Evolutionary conservation across 352 stramenopile genomes (phyloP).

Genomic region (Thalassiosira exigua): DNA sequence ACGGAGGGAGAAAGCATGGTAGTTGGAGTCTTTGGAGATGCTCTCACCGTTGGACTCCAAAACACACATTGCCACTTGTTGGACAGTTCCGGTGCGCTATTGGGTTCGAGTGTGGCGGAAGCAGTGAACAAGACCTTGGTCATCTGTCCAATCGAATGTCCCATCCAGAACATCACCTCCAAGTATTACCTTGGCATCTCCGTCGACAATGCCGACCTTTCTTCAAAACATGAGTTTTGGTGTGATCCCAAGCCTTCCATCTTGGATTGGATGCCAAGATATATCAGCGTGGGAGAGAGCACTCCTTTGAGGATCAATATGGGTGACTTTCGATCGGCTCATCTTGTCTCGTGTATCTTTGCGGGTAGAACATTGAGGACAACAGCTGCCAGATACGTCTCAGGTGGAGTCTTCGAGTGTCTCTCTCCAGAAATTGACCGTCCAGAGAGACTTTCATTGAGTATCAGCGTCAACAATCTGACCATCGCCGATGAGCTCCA

Average conservation of each 20-base stretch:
- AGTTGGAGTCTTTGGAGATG: slow-evolving; percentile 17
- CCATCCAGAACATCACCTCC: neutral
- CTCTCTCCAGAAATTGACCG: slow-evolving; percentile 15
- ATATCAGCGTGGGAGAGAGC: slow-evolving; percentile 15
- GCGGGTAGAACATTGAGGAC: neutral
- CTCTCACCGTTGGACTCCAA: neutral
- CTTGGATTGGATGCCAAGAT: slow-evolving; percentile 12
- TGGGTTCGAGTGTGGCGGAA: slow-evolving; percentile 15
- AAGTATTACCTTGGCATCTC: slow-evolving; percentile 24
- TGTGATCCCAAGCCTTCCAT: slow-evolving; percentile 26
- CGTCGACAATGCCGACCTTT: slow-evolving; percentile 3
- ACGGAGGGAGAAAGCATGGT: neutral
- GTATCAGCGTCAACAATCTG: slow-evolving; percentile 4
- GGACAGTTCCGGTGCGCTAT: slow-evolving; percentile 4
- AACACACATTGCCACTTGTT: slow-evolving; percentile 27
- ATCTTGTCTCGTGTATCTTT: neutral
- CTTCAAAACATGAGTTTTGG: slow-evolving; percentile 24
- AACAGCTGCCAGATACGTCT: neutral
- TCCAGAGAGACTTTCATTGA: slow-evolving; percentile 32
- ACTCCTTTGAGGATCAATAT: slow-evolving; percentile 20
- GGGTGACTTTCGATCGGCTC: slow-evolving; percentile 2
- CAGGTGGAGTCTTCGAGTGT: slow-evolving; percentile 18
- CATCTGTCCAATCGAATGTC: slow-evolving; percentile 25
- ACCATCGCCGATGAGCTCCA: slow-evolving; percentile 8
- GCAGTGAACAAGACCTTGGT: slow-evolving; percentile 14